A percentile compares a stretch with the other conserved stretches of the same genome.
These are phyloP conservation scores for Astraeus odoratus DNA, from an alignment of 768 basidiomycete genomes.

Conservation along the genomic window DNA sequence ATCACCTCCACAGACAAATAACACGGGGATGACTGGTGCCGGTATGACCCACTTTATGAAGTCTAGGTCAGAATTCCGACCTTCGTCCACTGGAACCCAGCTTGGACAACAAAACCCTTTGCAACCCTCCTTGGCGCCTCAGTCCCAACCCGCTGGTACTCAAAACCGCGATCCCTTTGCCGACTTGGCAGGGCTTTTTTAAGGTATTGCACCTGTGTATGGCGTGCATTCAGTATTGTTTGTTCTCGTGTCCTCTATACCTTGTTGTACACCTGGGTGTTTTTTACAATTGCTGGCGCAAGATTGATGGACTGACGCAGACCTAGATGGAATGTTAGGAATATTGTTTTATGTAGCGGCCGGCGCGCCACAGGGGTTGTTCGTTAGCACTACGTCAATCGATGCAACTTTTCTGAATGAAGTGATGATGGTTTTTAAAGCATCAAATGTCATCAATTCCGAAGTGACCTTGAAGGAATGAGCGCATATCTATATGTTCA, in stretches of 20 bases:
- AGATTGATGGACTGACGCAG: neutral
- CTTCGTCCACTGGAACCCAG: neutral
- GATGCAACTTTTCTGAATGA: too few relatives aligned
- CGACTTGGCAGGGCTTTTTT: constrained; percentile 75
- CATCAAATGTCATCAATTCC: too few relatives aligned
- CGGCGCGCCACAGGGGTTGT: too few relatives aligned
- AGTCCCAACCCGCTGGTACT: constrained; percentile 16
- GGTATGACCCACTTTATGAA: constrained; percentile 13
- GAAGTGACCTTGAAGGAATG: too few relatives aligned
- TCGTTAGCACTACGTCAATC: too few relatives aligned
- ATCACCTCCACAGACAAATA: constrained; percentile 1
- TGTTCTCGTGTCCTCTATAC: neutral
- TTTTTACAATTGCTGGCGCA: neutral
- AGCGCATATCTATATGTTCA: too few relatives aligned
- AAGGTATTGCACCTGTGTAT: constrained; percentile 2
- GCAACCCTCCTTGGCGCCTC: constrained; percentile 3
- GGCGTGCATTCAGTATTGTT: neutral
- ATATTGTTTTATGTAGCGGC: too few relatives aligned
- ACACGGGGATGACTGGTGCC: neutral
- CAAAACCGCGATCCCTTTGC: constrained; percentile 76
- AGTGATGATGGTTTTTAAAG: too few relatives aligned
- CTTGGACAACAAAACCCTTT: neutral
- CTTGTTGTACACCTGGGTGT: neutral
- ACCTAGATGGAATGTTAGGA: neutral
- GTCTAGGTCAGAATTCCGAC: constrained; percentile 13